phyloP scores from a whole-genome alignment of 2,329 filamentous ascomycete genomes.

The Amylocarpus encephaloides region DNA sequence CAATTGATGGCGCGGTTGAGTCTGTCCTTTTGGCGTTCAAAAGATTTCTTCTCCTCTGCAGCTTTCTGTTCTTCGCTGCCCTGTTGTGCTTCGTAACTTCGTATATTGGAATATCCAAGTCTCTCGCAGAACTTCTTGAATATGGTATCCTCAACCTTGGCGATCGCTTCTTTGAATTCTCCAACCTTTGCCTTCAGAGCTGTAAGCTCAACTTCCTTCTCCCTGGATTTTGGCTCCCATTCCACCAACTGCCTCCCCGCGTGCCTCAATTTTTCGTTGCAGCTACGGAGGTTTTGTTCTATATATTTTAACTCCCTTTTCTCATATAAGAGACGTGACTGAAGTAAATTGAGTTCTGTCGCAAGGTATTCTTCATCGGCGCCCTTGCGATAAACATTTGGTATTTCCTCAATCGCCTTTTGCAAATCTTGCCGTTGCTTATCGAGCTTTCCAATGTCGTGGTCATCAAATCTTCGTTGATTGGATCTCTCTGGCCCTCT shows the following conservation, averaged over 20 bases:
- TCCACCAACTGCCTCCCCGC: slow-evolving; percentile 68
- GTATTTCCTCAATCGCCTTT: slow-evolving; percentile 72
- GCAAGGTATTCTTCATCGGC: slow-evolving; percentile 75
- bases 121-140: slow-evolving; percentile 81
- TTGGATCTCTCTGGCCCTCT: slow-evolving; percentile 68
- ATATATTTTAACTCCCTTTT: slow-evolving; percentile 72
- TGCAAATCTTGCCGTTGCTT: slow-evolving; percentile 68
- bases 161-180: slow-evolving; percentile 57
- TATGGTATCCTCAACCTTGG: slow-evolving; percentile 79
- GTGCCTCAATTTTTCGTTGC: slow-evolving; percentile 73
- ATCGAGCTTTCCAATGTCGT: slow-evolving; percentile 79
- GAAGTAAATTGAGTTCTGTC: slow-evolving; percentile 71
- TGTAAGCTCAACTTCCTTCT: slow-evolving; percentile 64
- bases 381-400: slow-evolving; percentile 68
- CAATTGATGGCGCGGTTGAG: slow-evolving; percentile 57
- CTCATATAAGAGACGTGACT: slow-evolving; percentile 65
- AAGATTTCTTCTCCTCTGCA: slow-evolving; percentile 78
- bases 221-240: slow-evolving; percentile 68
- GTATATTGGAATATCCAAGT: slow-evolving; percentile 82
- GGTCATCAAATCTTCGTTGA: slow-evolving; percentile 81
- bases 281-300: slow-evolving; percentile 77
- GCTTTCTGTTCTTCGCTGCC: slow-evolving; percentile 88
- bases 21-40: slow-evolving; percentile 74
- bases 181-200: slow-evolving; percentile 51
- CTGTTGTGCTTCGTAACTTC: slow-evolving; percentile 89